phyloP scores from a whole-genome alignment of 768 basidiomycete genomes.

The Suillus fuscotomentosus region DNA sequence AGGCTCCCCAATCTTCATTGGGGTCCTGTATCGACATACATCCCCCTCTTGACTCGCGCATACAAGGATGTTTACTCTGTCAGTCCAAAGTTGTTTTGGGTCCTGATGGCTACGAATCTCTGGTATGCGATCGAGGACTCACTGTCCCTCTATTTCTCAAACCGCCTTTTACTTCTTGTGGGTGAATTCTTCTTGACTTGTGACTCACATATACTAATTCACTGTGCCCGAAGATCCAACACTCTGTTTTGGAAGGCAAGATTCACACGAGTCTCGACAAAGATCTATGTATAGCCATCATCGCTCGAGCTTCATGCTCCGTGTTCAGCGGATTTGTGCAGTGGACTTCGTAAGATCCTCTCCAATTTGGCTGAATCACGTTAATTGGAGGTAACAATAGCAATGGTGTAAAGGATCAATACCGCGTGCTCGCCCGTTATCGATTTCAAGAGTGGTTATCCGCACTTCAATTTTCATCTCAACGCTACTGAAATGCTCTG shows the following conservation, averaged over 20 bases:
- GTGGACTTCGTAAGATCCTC: constrained; percentile 17
- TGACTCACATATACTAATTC: not conserved
- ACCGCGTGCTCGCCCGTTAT: constrained; percentile 20
- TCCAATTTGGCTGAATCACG: not conserved
- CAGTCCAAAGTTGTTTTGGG: constrained; percentile 18
- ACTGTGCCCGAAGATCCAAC: constrained; percentile 19
- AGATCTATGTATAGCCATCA: constrained; percentile 13
- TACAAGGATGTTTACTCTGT: constrained; percentile 22
- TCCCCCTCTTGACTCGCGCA: constrained; percentile 15
- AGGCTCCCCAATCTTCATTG: constrained; percentile 10
- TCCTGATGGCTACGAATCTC: constrained; percentile 8
- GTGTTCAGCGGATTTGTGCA: constrained; percentile 13
- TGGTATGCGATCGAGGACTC: constrained; percentile 20
- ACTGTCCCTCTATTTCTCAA: constrained; percentile 24
- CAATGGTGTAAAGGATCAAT: not conserved
- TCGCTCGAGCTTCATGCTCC: constrained; percentile 15
- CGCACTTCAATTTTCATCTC: not conserved
- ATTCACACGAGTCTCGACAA: not conserved
- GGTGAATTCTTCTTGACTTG: not conserved
- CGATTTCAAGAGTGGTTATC: constrained; percentile 17
- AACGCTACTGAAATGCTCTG: not conserved
- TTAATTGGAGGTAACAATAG: constrained; percentile 6
- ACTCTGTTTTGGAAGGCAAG: constrained; percentile 8
- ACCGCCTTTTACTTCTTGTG: constrained; percentile 19
- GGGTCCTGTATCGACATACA: not conserved